Evolutionary conservation across 2,329 filamentous ascomycete species (phyloP).

Genomic region (Knoxdaviesia proteae): DNA sequence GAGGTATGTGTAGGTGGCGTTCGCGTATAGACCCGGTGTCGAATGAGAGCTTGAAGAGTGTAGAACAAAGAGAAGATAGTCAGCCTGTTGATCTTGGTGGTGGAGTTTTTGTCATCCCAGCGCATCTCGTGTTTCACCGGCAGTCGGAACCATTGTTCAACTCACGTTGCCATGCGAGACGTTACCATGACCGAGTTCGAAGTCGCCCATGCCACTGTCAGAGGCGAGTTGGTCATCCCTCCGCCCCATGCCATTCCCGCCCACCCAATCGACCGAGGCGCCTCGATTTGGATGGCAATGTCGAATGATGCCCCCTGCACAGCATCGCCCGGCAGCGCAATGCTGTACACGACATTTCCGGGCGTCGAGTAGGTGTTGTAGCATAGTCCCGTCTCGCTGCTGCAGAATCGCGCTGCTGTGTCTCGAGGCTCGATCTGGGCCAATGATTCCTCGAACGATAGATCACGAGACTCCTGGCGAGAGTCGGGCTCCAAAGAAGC

Average conservation of each 20-base stretch:
- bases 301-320: constrained; percentile 3
- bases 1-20: constrained; percentile 14
- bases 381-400: constrained; percentile 2
- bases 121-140: neutral
- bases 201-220: constrained; percentile 6
- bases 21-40: constrained; percentile 13
- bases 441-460: no score
- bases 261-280: constrained; percentile 5
- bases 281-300: constrained; percentile 7
- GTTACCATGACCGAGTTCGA: constrained; percentile 2
- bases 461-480: no score
- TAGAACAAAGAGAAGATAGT: neutral
- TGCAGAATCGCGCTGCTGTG: neutral
- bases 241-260: constrained; percentile 7
- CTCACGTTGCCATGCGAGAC: constrained; percentile 3
- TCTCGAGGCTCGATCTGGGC: no score
- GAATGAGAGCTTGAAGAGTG: constrained; percentile 9
- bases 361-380: constrained; percentile 1
- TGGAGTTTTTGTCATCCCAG: neutral
- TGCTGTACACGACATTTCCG: constrained; percentile 3
- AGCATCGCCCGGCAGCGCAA: constrained; percentile 5
- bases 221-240: constrained; percentile 5
- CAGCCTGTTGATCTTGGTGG: neutral
- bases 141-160: neutral
- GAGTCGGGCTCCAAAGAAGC: no score